Evolutionary conservation across 2,329 filamentous ascomycete species (phyloP).

Genomic region (Colletotrichum graminicola): DNA sequence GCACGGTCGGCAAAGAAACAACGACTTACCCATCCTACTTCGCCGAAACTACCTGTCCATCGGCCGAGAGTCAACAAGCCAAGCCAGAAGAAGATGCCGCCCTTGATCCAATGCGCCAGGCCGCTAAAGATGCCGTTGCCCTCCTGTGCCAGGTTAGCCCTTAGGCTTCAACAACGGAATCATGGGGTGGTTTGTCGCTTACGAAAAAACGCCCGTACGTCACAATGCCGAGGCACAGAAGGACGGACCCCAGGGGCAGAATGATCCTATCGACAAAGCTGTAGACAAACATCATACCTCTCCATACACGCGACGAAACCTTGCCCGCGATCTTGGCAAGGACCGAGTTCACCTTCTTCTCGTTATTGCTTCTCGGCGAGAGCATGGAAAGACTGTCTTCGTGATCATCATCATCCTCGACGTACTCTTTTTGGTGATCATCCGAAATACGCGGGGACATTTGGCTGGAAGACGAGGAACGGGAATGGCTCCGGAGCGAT

Average conservation of each 20-base stretch:
- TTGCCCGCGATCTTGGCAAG: slow-evolving; percentile 65
- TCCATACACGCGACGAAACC: slow-evolving; percentile 69
- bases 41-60: slow-evolving; percentile 90
- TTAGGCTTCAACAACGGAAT: background rate
- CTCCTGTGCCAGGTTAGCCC: slow-evolving; percentile 61
- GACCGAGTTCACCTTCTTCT: slow-evolving; percentile 58
- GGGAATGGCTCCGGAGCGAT: slow-evolving; percentile 74
- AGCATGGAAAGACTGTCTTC: slow-evolving; percentile 55
- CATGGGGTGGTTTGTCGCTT: slow-evolving; percentile 55
- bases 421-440: slow-evolving; percentile 57
- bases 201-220: slow-evolving; percentile 89
- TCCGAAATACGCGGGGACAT: slow-evolving; percentile 45
- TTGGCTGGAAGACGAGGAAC: slow-evolving; percentile 69
- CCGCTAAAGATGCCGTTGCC: slow-evolving; percentile 81
- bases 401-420: slow-evolving; percentile 61
- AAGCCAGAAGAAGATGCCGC: slow-evolving; percentile 94
- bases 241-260: slow-evolving; percentile 81
- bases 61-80: slow-evolving; percentile 88
- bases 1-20: background rate
- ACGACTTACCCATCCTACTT: slow-evolving; percentile 81
- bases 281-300: slow-evolving; percentile 70
- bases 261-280: slow-evolving; percentile 80
- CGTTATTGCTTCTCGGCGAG: slow-evolving; percentile 55
- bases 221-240: slow-evolving; percentile 78
- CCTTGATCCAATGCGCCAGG: slow-evolving; percentile 93